Base-by-base conservation (phyloP, 2,329 filamentous ascomycete genomes). In the Stemphylium beticola region DNA sequence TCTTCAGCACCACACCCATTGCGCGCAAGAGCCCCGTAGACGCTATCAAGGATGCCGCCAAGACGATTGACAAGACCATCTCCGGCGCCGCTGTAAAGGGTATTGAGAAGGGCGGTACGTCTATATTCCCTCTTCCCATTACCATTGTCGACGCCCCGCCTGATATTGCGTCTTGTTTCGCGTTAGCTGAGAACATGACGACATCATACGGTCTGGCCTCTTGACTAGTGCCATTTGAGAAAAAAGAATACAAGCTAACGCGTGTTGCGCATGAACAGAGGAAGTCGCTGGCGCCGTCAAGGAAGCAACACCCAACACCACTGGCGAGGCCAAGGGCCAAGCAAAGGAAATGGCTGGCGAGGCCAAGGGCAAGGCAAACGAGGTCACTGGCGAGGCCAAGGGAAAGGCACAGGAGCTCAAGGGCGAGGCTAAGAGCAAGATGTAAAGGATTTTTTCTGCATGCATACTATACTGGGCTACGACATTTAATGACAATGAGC, bases 101-200 rank as follows among this genome's bases (percentile, higher is more conserved):
- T 40, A 86, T 87, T 57, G 82, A 88, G 74, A 85, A 80, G 64
- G 83, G 83, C 55, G 80, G 85, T 87, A 82, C 55, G 85, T 80
- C 59, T 20, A 49, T 32, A 31, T 2, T 12, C 15, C 39, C 31
- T 34, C 17, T 33, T 20, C 5, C n/a, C 24, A 6, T 32, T 20
- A 42, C 37, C n/a, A 5, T 26, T 43, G n/a, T 14, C 2, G n/a
- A 37, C 34, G 26, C 42, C 36, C 24, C 37, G 17, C 41, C 44
- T 58, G 49, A 60, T 55, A 34, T 26, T 40, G 20, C 34, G 12
- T 42, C 17, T 38, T 29, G 22, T 44, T 22, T 18, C 9, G 18
- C 41, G 44, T 36, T 42, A 58, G 50, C 53, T 26, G 38, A 49
- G 46, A 59, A 58, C 40, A 57, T 58, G 57, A 52, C 57, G 32